Base-by-base conservation (phyloP, 805 yeast species). In the Saturnispora sanitii region DNA sequence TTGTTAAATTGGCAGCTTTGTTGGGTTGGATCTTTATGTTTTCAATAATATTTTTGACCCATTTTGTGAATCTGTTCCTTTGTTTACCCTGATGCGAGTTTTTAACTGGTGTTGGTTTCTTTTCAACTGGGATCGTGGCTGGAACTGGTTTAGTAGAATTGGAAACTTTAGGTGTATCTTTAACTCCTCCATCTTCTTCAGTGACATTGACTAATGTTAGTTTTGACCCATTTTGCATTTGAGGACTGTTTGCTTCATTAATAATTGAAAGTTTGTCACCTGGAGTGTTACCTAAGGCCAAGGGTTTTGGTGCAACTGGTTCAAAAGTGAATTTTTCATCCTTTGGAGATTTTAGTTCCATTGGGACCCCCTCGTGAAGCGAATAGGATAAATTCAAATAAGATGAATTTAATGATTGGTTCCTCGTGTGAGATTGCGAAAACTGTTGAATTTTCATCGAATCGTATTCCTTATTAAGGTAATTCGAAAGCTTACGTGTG, bases 311-410 rank as follows among this genome's bases (percentile, higher is more conserved):
- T n/a, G n/a, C n/a, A n/a, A n/a, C n/a, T n/a, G n/a, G n/a, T n/a
- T n/a, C n/a, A n/a, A n/a, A n/a, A n/a, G 41, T 28, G 18, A 52
- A 38, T 17, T 52, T 49, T 12, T 48, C 54, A 18, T 50, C 48
- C 2, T 45, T 40, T 13, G 62, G 58, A 2, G 51, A 40, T 29
- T 42, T 30, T 11, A 58, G 47, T 17, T 56, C 59, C 25, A 60
- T 47, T 19, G 57, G 56, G 25, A 53, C 48, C 9, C 62, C 64
- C 3, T 61, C 53, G 40, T 57, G 63, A 13, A 58, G 44, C 41
- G 61, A 56, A 40, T 54, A 57, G 2, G 55, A 45, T 4, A 45
- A 50, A 42, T 58, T 62, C 4, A 41, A 41, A 31, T 20, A 44
- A 21, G 35, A 30, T 17, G 52, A 49, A 39, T 57, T 58, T 8